phyloP scores from a whole-genome alignment of 2,329 filamentous ascomycete genomes.

The Lachnellula arida region DNA sequence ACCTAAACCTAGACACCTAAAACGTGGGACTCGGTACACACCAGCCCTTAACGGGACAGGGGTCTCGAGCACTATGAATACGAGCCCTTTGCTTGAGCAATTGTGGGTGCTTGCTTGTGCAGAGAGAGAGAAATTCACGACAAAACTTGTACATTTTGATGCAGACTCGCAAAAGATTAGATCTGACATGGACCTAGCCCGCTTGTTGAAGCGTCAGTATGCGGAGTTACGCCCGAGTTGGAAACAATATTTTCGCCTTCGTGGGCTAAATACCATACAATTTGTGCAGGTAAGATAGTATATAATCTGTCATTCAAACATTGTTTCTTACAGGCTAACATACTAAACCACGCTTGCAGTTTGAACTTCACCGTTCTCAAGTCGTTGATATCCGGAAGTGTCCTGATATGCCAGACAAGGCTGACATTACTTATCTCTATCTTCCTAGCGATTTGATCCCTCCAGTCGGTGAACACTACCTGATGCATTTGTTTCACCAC shows the following conservation, averaged over 20 bases:
- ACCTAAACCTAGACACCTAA: not conserved
- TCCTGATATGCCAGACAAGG: not conserved
- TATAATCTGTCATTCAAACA: too few relatives aligned
- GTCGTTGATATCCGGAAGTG: not conserved
- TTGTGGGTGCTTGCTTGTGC: not conserved
- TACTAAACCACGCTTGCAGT: not conserved
- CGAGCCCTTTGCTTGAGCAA: not conserved
- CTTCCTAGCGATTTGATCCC: not conserved
- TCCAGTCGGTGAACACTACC: not conserved
- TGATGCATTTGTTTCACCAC: slow-evolving; percentile 5
- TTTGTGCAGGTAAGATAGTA: not conserved
- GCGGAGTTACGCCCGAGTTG: not conserved
- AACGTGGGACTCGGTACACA: not conserved
- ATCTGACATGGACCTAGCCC: not conserved
- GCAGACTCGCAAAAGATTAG: not conserved
- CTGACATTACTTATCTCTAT: not conserved
- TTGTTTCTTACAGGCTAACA: too few relatives aligned
- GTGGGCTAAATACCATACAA: not conserved
- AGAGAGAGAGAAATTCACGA: not conserved
- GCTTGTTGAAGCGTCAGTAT: not conserved
- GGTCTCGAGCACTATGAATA: not conserved
- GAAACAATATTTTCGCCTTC: not conserved
- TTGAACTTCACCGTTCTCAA: not conserved
- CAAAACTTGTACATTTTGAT: not conserved
- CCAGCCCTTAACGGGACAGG: not conserved